Conservation (phyloP, 2,329 filamentous ascomycete species). For the Rutstroemia sp. region DNA sequence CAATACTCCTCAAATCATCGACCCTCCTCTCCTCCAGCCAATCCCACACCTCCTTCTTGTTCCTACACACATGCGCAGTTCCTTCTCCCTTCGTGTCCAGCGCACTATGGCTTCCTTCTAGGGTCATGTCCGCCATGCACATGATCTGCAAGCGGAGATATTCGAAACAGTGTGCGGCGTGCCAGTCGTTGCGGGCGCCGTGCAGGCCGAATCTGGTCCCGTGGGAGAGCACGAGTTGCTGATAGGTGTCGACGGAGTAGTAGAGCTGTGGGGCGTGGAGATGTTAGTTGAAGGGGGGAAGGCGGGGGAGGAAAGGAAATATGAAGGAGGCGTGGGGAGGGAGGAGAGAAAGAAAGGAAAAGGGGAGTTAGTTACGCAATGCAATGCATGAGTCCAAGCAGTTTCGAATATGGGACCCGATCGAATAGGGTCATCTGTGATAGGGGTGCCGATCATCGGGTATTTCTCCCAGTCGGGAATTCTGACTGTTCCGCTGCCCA, state of each 20-base stretch:
- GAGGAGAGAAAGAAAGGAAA: too few species aligned
- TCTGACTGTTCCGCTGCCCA: slow-evolving; percentile 28
- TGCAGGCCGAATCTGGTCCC: slow-evolving; percentile 23
- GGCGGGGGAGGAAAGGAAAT: neutral
- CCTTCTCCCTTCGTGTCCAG: slow-evolving; percentile 24
- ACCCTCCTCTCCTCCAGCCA: slow-evolving; percentile 30
- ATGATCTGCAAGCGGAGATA: slow-evolving; percentile 29
- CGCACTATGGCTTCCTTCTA: slow-evolving; percentile 25
- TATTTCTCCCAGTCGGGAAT: slow-evolving; percentile 28
- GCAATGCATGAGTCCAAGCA: slow-evolving; percentile 30
- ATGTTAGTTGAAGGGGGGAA: neutral
- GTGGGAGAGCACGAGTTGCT: slow-evolving; percentile 25
- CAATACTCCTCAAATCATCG: slow-evolving; percentile 30
- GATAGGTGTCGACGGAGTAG: slow-evolving; percentile 30
- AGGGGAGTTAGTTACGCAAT: slow-evolving; percentile 20
- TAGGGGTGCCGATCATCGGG: slow-evolving; percentile 29
- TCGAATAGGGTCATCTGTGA: slow-evolving; percentile 27
- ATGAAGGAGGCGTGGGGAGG: neutral
- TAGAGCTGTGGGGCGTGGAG: slow-evolving; percentile 18
- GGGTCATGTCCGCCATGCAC: slow-evolving; percentile 31
- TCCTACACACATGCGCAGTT: slow-evolving; percentile 29
- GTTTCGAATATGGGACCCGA: slow-evolving; percentile 28
- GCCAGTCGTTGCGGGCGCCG: slow-evolving; percentile 24
- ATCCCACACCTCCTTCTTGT: slow-evolving; percentile 26
- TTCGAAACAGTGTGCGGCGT: slow-evolving; percentile 30